phyloP scores from a whole-genome alignment of 208 protist genomes.

The Leishmania braziliensis region DNA sequence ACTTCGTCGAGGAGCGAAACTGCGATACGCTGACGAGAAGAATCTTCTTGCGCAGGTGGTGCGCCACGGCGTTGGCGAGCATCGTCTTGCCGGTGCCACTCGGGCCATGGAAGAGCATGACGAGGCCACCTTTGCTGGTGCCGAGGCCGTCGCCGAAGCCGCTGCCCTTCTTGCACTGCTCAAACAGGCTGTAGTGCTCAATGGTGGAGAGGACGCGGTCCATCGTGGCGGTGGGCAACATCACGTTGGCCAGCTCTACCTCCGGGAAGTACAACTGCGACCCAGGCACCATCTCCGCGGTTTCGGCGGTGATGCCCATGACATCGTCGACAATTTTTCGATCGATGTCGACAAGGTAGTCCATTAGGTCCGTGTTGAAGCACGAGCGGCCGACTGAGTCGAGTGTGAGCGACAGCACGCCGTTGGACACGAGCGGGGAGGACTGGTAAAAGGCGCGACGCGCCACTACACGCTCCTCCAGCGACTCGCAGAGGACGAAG shows the following conservation, averaged over 20 bases:
- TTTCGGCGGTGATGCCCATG: slow-evolving; percentile 89
- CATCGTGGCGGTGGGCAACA: slow-evolving; percentile 80
- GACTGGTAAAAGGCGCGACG: slow-evolving; percentile 91
- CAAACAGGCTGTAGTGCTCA: slow-evolving; percentile 87
- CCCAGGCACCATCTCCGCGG: slow-evolving; percentile 90
- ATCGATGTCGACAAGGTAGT: slow-evolving; percentile 92
- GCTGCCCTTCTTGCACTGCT: slow-evolving; percentile 73
- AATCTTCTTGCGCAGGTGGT: slow-evolving; percentile 86
- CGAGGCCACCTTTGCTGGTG: slow-evolving; percentile 59
- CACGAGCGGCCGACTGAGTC: slow-evolving; percentile 49
- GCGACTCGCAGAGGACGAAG: slow-evolving; percentile 87
- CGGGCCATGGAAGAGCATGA: slow-evolving; percentile 93
- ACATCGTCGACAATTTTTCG: slow-evolving; percentile 93
- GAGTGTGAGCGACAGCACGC: slow-evolving; percentile 71
- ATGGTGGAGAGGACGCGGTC: slow-evolving; percentile 85
- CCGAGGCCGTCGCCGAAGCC: slow-evolving; percentile 84
- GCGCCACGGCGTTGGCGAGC: slow-evolving; percentile 92
- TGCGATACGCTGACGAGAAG: slow-evolving; percentile 87
- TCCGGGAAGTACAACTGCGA: slow-evolving; percentile 80
- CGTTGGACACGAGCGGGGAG: slow-evolving; percentile 69
- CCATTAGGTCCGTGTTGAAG: slow-evolving; percentile 93
- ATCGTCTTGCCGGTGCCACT: slow-evolving; percentile 95
- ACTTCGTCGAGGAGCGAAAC: slow-evolving; percentile 69
- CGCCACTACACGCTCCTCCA: slow-evolving; percentile 81
- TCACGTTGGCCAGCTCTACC: slow-evolving; percentile 82